These are phyloP conservation scores for Coemansia sp. DNA, from an alignment of 192 early-diverging fungal species.

Conservation along the genomic window DNA sequence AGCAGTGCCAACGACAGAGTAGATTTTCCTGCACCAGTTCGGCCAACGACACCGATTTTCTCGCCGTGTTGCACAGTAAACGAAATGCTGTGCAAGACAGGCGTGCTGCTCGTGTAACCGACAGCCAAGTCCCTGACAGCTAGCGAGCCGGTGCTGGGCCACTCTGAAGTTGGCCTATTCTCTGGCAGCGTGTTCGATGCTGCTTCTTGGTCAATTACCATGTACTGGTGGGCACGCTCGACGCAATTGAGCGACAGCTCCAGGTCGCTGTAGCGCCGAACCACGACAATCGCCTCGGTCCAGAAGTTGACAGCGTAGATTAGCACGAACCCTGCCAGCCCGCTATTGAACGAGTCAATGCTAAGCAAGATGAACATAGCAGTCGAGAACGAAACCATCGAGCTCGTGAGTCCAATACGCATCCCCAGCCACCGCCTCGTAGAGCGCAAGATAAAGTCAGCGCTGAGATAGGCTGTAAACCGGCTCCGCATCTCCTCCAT, in stretches of 20 bases:
- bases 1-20: constrained; percentile 71
- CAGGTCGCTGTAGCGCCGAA: constrained; percentile 72
- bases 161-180: constrained; percentile 13
- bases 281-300: constrained; percentile 68
- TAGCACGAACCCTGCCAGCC: constrained; percentile 81
- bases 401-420: constrained; percentile 74
- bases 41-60: constrained; percentile 89
- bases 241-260: constrained; percentile 81
- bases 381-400: constrained; percentile 70
- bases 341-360: constrained; percentile 64
- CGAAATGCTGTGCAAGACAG: constrained; percentile 69
- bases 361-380: constrained; percentile 65
- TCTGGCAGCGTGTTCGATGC: constrained; percentile 54
- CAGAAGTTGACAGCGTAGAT: constrained; percentile 82
- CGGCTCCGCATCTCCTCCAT: constrained; percentile 60
- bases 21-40: constrained; percentile 82
- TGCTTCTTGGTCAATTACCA: constrained; percentile 77
- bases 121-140: constrained; percentile 67
- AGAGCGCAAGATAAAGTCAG: constrained; percentile 78
- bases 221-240: constrained; percentile 80
- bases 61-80: constrained; percentile 68
- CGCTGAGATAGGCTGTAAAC: constrained; percentile 75
- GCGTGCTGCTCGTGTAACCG: constrained; percentile 64
- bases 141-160: constrained; percentile 74
- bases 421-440: constrained; percentile 80